phyloP scores from a whole-genome alignment of 371 early-diverging fungal genomes.

The Gilbertella persicaria region DNA sequence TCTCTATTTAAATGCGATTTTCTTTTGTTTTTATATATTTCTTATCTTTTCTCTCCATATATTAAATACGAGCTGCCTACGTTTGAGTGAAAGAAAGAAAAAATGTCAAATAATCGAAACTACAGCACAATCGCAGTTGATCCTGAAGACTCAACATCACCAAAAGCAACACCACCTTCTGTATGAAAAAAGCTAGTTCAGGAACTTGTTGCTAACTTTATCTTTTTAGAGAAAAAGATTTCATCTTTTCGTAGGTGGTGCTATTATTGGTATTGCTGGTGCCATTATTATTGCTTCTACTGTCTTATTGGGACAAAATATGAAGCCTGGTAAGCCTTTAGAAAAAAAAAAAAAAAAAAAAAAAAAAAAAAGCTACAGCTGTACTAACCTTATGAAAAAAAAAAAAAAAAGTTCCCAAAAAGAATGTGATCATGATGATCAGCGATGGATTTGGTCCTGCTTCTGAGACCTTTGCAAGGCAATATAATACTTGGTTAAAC shows the following conservation, averaged over 20 bases:
- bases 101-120: slow-evolving; percentile 11
- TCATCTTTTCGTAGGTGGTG: slow-evolving; percentile 17
- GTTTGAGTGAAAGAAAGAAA: too few relatives aligned
- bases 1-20: too few relatives aligned
- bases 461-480: slow-evolving; percentile 86
- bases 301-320: slow-evolving; percentile 11
- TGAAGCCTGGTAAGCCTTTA: slow-evolving; percentile 11
- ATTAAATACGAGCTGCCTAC: too few relatives aligned
- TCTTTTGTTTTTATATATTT: too few relatives aligned
- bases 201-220: background rate
- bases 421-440: slow-evolving; percentile 91
- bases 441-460: slow-evolving; percentile 95
- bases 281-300: slow-evolving; percentile 12
- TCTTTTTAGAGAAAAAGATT: slow-evolving; percentile 14
- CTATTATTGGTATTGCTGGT: slow-evolving; percentile 14
- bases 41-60: too few relatives aligned
- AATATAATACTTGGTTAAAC: slow-evolving; percentile 64
- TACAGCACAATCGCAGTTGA: slow-evolving; percentile 20
- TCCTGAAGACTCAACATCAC: slow-evolving; percentile 9
- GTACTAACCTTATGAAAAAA: background rate
- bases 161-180: background rate
- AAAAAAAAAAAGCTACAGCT: background rate
- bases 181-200: slow-evolving; percentile 5
- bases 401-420: slow-evolving; percentile 20
- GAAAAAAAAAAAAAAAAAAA: background rate